Conservation (phyloP, 208 protist species). For the Leptomonas pyrrhocoris region DNA sequence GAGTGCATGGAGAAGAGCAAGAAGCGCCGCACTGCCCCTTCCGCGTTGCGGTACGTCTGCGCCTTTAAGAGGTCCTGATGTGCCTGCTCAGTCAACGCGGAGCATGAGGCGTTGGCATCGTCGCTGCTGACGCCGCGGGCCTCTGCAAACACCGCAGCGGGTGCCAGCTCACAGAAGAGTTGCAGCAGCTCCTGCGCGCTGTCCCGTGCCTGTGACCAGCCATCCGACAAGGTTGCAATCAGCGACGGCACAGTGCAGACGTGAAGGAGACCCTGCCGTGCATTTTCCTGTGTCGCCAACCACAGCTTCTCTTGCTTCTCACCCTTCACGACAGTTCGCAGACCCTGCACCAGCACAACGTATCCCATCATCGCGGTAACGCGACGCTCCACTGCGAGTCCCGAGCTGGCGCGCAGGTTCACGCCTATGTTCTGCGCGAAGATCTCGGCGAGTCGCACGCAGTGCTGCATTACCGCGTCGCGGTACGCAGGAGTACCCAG, state of each 20-base stretch:
- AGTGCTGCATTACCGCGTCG: constrained; percentile 46
- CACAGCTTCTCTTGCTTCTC: neutral
- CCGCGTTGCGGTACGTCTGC: constrained; percentile 66
- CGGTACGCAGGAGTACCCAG: constrained; percentile 29
- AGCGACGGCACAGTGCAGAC: constrained; percentile 45
- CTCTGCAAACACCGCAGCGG: constrained; percentile 31
- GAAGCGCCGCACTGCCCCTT: constrained; percentile 71
- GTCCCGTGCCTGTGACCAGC: constrained; percentile 69
- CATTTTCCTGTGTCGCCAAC: constrained; percentile 4
- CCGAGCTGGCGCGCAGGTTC: constrained; percentile 18
- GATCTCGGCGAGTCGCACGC: constrained; percentile 29
- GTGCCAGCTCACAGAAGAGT: constrained; percentile 47
- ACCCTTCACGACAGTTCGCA: constrained; percentile 9
- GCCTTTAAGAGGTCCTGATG: constrained; percentile 41
- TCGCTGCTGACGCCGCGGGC: neutral
- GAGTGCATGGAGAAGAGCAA: constrained; percentile 39
- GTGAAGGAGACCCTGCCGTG: constrained; percentile 27
- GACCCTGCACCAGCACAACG: constrained; percentile 38
- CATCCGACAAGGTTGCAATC: constrained; percentile 65
- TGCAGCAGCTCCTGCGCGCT: constrained; percentile 55
- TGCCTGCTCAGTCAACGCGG: neutral
- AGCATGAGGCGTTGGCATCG: neutral
- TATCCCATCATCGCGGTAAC: constrained; percentile 62
- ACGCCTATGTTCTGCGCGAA: constrained; percentile 68
- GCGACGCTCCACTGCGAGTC: constrained; percentile 65